Conservation (phyloP, 306 rosid species). For the Cicer yamashitae region DNA sequence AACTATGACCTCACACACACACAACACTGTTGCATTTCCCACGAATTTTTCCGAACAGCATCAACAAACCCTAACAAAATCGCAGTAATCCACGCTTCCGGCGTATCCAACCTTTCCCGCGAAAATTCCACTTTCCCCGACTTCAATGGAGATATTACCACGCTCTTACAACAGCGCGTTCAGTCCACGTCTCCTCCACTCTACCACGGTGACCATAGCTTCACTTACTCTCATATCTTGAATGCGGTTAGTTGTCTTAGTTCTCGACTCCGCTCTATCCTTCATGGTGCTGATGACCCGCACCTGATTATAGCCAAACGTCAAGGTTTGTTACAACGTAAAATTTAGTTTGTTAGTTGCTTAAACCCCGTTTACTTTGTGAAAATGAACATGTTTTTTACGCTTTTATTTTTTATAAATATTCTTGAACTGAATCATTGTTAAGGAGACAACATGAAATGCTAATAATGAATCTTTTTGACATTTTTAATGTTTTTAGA, state of each 20-base stretch:
- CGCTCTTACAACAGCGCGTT: conserved; percentile 46
- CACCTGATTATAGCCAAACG: conserved; percentile 46
- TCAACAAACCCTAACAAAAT: conserved; percentile 61
- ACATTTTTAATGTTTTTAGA: no score
- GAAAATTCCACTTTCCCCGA: conserved; percentile 19
- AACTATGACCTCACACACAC: conserved; percentile 14
- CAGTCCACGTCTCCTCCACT: conserved; percentile 53
- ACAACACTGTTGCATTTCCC: conserved; percentile 72
- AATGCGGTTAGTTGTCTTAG: conserved; percentile 67
- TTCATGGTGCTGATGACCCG: conserved; percentile 55
- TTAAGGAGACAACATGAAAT: no score
- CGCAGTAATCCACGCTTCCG: conserved; percentile 76
- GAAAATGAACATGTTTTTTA: no score
- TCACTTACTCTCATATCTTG: conserved; percentile 67
- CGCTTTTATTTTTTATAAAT: no score
- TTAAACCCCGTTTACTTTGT: no score
- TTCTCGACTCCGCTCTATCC: conserved; percentile 63
- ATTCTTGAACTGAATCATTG: no score
- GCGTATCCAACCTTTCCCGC: conserved; percentile 50
- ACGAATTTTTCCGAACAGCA: conserved; percentile 63
- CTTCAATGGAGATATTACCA: conserved; percentile 21
- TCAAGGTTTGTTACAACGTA: conserved; percentile 48
- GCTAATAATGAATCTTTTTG: no score
- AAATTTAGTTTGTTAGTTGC: background rate
- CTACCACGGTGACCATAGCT: conserved; percentile 61